These are phyloP conservation scores for Chrysanthemum seticuspe DNA, from an alignment of 129 eudicot genomes.

Conservation along the genomic window DNA sequence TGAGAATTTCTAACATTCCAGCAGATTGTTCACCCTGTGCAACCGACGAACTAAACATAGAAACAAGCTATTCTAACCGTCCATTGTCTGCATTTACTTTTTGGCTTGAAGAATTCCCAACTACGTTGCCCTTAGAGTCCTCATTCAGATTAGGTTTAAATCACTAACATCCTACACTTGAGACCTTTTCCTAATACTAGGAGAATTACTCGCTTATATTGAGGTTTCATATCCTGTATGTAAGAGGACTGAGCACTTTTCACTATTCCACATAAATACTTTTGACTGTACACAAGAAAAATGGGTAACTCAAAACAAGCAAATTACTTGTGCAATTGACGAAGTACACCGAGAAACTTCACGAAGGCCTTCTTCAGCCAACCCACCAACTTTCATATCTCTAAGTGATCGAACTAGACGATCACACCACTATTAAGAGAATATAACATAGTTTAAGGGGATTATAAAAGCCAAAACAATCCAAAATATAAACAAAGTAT, in stretches of 20 bases:
- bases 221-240: constrained; percentile 64
- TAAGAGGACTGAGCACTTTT: constrained; percentile 19
- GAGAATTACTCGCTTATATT: constrained; percentile 29
- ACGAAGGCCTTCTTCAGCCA: constrained; percentile 48
- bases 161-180: constrained; percentile 14
- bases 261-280: constrained; percentile 15
- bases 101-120: constrained; percentile 36
- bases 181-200: constrained; percentile 65
- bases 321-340: constrained; percentile 37
- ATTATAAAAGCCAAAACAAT: background rate
- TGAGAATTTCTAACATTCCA: constrained; percentile 79
- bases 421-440: constrained; percentile 69
- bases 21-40: constrained; percentile 41
- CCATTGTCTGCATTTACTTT: constrained; percentile 56
- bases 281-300: background rate
- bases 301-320: background rate
- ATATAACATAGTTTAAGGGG: constrained; percentile 7
- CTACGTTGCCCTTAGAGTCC: constrained; percentile 21
- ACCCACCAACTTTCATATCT: constrained; percentile 63
- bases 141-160: constrained; percentile 30
- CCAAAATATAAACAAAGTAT: constrained; percentile 11
- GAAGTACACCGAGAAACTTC: constrained; percentile 39
- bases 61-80: constrained; percentile 41
- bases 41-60: too few relatives aligned
- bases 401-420: constrained; percentile 78